phyloP scores from a whole-genome alignment of 2,329 filamentous ascomycete species.

The Chalaropsis ovoidea region DNA sequence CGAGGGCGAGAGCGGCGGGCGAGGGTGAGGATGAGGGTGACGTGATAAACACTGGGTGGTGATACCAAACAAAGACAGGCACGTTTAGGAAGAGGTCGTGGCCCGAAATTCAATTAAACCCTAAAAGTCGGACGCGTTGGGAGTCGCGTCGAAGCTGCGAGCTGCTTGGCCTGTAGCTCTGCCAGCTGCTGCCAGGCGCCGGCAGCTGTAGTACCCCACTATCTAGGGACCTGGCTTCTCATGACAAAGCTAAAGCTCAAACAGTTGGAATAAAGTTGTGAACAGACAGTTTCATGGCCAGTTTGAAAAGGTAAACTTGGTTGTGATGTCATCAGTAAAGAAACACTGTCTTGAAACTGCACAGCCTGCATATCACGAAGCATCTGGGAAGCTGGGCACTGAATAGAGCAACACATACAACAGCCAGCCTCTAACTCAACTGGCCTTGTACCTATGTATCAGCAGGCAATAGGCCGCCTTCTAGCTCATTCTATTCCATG shows the following conservation, averaged over 20 bases:
- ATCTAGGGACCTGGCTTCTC: not conserved
- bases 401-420: not conserved
- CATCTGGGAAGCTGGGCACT: too few species aligned
- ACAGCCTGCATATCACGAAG: too few species aligned
- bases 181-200: not conserved
- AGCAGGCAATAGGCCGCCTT: not conserved
- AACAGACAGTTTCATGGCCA: not conserved
- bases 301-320: not conserved
- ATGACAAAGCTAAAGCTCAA: not conserved
- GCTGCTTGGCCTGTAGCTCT: too few species aligned
- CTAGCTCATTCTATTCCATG: not conserved
- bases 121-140: slow-evolving; percentile 19
- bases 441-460: not conserved
- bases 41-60: too few species aligned
- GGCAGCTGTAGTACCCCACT: not conserved
- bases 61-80: not conserved
- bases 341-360: too few species aligned
- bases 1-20: not conserved
- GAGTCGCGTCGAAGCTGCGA: not conserved
- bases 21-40: not conserved
- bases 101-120: slow-evolving; percentile 25
- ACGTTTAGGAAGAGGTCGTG: not conserved
- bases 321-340: not conserved
- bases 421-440: not conserved
- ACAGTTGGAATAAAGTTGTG: not conserved